Percentiles rank a stretch among this genome's conserved stretches.
These are phyloP conservation scores for Suillus paluster DNA, from an alignment of 768 basidiomycete genomes.

Conservation along the genomic window DNA sequence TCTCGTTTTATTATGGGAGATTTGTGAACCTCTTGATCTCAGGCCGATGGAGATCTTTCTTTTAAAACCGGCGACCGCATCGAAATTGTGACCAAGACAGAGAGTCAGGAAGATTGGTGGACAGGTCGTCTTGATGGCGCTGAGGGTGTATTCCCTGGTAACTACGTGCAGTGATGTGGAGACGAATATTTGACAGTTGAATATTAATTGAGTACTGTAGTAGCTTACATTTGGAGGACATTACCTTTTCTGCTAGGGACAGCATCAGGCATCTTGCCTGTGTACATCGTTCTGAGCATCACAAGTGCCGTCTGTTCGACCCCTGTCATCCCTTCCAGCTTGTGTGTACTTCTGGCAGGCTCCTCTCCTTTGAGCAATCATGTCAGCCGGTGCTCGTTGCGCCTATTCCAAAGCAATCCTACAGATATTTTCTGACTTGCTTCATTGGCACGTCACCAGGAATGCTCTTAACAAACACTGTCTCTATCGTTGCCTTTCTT, in stretches of 20 bases:
- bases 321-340: conserved; percentile 20
- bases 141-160: conserved; percentile 91
- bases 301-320: conserved; percentile 8
- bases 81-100: conserved; percentile 83
- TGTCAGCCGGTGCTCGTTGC: conserved; percentile 23
- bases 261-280: neutral
- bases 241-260: neutral
- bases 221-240: neutral
- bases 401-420: conserved; percentile 12
- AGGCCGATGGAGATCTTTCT: conserved; percentile 91
- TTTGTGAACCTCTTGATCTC: conserved; percentile 3
- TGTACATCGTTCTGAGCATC: neutral
- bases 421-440: conserved; percentile 2
- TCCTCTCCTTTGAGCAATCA: conserved; percentile 19
- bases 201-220: neutral
- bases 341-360: conserved; percentile 21
- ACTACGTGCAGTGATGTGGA: conserved; percentile 35
- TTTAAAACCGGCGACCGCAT: conserved; percentile 91
- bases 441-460: conserved; percentile 19
- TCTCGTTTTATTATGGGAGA: neutral
- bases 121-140: conserved; percentile 83
- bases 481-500: conserved; percentile 12
- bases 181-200: neutral
- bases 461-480: conserved; percentile 18
- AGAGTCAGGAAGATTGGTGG: conserved; percentile 96